These are phyloP conservation scores for Fusarium robinianum DNA, from an alignment of 2,329 filamentous ascomycete genomes.

Conservation along the genomic window DNA sequence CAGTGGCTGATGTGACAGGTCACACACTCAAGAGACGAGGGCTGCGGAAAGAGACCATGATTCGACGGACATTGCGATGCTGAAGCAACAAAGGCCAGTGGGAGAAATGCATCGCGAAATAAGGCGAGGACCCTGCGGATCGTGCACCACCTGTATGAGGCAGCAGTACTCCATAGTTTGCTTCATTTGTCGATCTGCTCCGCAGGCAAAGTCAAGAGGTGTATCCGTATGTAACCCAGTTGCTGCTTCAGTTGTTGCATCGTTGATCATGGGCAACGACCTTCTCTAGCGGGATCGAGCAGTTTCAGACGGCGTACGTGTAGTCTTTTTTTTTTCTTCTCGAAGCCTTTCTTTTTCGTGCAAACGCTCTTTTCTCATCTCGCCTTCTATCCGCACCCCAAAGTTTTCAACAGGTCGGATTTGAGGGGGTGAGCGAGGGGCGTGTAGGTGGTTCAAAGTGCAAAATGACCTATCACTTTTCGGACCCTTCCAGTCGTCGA, in stretches of 20 bases:
- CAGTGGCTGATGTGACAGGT: slow-evolving; percentile 1
- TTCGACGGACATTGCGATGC: neutral
- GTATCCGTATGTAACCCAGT: slow-evolving; percentile 29
- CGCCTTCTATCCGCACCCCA: neutral
- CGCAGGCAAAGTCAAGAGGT: too few relatives aligned
- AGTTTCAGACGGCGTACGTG: slow-evolving; percentile 5
- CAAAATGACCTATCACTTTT: slow-evolving; percentile 31
- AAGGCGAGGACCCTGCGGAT: too few relatives aligned
- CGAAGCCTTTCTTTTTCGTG: neutral
- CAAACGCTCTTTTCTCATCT: slow-evolving; percentile 5
- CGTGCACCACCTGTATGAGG: too few relatives aligned
- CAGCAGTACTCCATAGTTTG: slow-evolving; percentile 1
- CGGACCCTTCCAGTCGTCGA: slow-evolving; percentile 14
- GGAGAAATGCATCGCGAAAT: too few relatives aligned
- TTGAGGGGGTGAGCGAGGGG: neutral
- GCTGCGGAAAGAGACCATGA: neutral
- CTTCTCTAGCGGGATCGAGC: slow-evolving; percentile 4
- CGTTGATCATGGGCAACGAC: slow-evolving; percentile 10
- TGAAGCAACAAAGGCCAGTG: too few relatives aligned
- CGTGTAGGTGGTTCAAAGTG: slow-evolving; percentile 11
- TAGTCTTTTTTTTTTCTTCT: slow-evolving; percentile 2
- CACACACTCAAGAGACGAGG: neutral
- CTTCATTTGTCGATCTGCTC: slow-evolving; percentile 21
- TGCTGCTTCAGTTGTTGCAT: slow-evolving; percentile 19
- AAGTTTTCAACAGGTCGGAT: neutral